Evolutionary conservation across 371 early-diverging fungal genomes (phyloP), one percentile per base, ranked within the genome.

Genomic region (Mucor mucedo): DNA sequence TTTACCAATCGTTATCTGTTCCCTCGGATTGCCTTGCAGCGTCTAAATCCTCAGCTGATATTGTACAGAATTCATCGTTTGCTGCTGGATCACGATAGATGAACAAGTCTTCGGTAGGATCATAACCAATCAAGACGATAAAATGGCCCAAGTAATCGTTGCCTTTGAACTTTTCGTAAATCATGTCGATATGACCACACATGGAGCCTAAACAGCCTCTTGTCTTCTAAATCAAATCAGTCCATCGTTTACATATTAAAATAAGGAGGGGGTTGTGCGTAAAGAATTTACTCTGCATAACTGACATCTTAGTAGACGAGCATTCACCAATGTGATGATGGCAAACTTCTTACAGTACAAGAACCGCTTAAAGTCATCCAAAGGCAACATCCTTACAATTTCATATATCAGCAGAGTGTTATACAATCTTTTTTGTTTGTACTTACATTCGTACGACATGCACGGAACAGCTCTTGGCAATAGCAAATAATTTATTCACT

Each of bases 351-450:
- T 84, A 49, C 87, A 86, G 45, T 84, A 82, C 39, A 95, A 69
- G 62, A 95, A 95, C 21, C 94, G 84, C 53, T 89, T 84, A 64
- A 91, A 87, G 66, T 93, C 93, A 50, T 92, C 88, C 65, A 92
- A 72, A 5, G 90, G 85, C 14, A 95, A 79, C 38, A 82, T 79
- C 75, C 87, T 86, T 35, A 21, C 21, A 21, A 21, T 21, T 21
- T 21, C 21, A 21, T 21, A 21, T 21, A n/a, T 54, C 49, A 28
- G 7, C 28, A 28, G 21, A 21, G 21, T 21, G 21, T 21, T 21
- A 21, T 21, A 21, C 21, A 21, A 45, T n/a, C 6, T 45, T 16
- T n/a, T 45, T 45, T 27, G 14, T 30, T 32, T 63, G 4, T 29
- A 32, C 80, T 69, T 85, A 87, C 77, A 92, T 80, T 61, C 90